phyloP scores from a whole-genome alignment of 352 stramenopile genomes.

The Phytophthora syringae region DNA sequence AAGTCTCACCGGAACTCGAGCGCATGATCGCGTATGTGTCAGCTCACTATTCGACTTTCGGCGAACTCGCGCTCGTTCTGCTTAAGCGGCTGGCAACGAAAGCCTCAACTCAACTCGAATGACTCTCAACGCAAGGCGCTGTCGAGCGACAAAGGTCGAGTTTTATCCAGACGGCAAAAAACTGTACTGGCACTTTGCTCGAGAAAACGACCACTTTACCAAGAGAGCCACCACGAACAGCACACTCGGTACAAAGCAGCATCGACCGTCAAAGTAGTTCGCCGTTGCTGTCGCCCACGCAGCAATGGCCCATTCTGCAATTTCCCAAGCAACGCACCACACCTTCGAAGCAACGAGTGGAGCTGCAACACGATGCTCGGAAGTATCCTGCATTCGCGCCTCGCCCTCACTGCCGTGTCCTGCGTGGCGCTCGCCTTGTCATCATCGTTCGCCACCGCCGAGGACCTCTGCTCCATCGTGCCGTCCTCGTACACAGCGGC shows the following conservation, averaged over 20 bases:
- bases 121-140: background rate
- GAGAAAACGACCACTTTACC: constrained; percentile 10
- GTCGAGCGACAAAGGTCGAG: background rate
- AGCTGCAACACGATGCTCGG: constrained; percentile 17
- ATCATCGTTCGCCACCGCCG: constrained; percentile 16
- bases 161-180: constrained; percentile 20
- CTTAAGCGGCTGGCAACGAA: constrained; percentile 20
- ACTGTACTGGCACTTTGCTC: constrained; percentile 18
- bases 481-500: constrained; percentile 36
- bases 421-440: constrained; percentile 25
- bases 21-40: constrained; percentile 14
- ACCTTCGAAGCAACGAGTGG: constrained; percentile 9
- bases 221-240: constrained; percentile 18
- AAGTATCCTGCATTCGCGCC: constrained; percentile 15
- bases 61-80: constrained; percentile 8
- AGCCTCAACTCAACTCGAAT: constrained; percentile 22
- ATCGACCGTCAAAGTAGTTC: no score
- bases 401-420: constrained; percentile 16
- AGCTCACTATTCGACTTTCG: constrained; percentile 23
- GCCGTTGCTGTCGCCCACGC: background rate
- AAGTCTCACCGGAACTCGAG: constrained; percentile 22
- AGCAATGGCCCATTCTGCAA: constrained; percentile 27
- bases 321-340: constrained; percentile 16
- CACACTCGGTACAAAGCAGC: background rate
- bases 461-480: constrained; percentile 39